Evolutionary conservation across 495 filamentous ascomycete genomes (phyloP), one percentile per base, ranked within the genome.

Genomic region (Penicillium verhagenii): DNA sequence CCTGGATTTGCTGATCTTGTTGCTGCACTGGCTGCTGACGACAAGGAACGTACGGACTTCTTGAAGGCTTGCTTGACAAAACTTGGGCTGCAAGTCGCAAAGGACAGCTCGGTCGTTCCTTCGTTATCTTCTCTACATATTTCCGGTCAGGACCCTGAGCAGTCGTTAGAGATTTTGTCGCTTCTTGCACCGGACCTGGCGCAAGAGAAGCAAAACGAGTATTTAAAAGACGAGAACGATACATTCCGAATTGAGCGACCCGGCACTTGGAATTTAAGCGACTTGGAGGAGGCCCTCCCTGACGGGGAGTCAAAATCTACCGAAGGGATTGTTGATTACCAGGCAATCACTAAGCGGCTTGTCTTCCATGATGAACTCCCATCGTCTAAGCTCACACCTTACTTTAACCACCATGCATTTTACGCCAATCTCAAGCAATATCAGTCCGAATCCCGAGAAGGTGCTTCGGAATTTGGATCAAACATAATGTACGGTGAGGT

Each of bases 401-500:
- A 86, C 61, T 97, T 97, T 74, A 90, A 94, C 59, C 91, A 97
- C 63, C 68, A 86, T 53, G 78, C 85, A 4, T 98, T 83, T 67
- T 97, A 86, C 65, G 76, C 84, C 14, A 88, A 88, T 56, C 74
- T 98, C 5, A 69, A 72, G 2, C 69, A 85, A 18, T 95, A 91
- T 63, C 81, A 86, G 64, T 59, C 74, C n/a, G 67, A 80, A 49
- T 76, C 78, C 56, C 59, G 59, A 48, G 76, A 76, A 40, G 79
- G 80, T 1, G 81, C 83, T 0, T 73, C 79, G 2, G 70, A 79
- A 24, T 97, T 95, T 76, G 95, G 95, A 6, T 77, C 86, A 11
- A 76, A 82, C 42, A 67, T 97, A 6, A 73, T 98, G 50, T 97
- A 97, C 68, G 93, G 89, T 29, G 91, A 96, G 67, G 90, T 96